Base-by-base conservation (phyloP, 1,284 basidiomycete species). In the Ganoderma leucocontextum region DNA sequence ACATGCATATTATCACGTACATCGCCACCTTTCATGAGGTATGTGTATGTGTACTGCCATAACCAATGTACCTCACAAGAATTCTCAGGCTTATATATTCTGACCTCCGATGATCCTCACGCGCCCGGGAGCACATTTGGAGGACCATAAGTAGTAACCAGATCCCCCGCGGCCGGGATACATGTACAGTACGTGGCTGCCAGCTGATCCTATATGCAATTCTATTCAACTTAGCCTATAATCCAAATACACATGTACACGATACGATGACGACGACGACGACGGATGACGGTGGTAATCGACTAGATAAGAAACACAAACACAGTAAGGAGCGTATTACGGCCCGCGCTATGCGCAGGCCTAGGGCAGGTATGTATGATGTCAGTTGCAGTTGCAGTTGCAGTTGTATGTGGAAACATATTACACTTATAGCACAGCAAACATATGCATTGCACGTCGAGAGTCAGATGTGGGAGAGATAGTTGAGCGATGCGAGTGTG, bases 241-340 rank as follows among this genome's bases (percentile, higher is more conserved):
- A 66, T 66, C 68, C 65, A 66, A 70, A 41, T 55, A 55, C 52
- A 55, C 52, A 25, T 55, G 33, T 19, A 35, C 9, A 19, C 22
- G 33, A 33, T 33, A 35, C 12, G 5, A 55, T 10, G 15, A 53
- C 13, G 42, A 62, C 66, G 61, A 70, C 68, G 61, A 25, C 12
- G 47, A 25, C 47, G n/a, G n/a, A n/a, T n/a, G 25, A 22, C 47
- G 10, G 42, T 44, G 42, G 47, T 25, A 49, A 49, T 49, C 68
- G 42, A 60, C 62, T 39, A 49, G 47, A 61, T 19, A 47, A 39
- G 60, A 70, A 65, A 67, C 64, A 67, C 12, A 65, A 64, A 64
- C 62, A 70, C 62, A 70, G 69, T 67, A 71, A 68, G 62, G 70
- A 71, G 70, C 64, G 70, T 66, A 68, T 62, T 64, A 70, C 38